These are phyloP conservation scores for Shiraia sp. DNA, from an alignment of 2,329 filamentous ascomycete genomes.

Conservation along the genomic window DNA sequence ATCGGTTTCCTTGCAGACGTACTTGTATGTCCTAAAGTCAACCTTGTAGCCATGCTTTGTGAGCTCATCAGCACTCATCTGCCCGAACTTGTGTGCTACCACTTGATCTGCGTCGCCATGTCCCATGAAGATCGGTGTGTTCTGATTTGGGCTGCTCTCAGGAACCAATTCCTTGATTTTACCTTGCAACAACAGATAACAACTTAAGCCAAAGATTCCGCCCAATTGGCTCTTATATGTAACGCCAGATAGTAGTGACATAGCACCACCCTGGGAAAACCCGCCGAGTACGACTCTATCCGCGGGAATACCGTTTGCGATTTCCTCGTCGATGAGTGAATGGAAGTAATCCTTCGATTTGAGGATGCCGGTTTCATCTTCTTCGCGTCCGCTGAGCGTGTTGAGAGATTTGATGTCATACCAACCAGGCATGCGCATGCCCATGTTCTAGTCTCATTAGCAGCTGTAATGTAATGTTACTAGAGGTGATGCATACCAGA, in stretches of 20 bases:
- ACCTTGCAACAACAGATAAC: constrained; percentile 73
- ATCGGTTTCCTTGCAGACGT: constrained; percentile 32
- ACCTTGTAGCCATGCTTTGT: constrained; percentile 73
- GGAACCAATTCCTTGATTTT: constrained; percentile 59
- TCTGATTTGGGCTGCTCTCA: constrained; percentile 62
- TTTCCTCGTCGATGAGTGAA: constrained; percentile 76
- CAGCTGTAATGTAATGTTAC: neutral
- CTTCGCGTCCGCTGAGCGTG: constrained; percentile 50
- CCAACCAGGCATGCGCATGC: constrained; percentile 84
- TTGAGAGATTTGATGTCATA: constrained; percentile 69
- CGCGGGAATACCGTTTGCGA: constrained; percentile 77
- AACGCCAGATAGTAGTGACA: constrained; percentile 79
- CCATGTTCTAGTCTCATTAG: constrained; percentile 62
- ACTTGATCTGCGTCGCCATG: constrained; percentile 81
- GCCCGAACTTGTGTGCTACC: constrained; percentile 70
- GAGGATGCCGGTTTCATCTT: constrained; percentile 76
- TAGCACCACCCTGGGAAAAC: constrained; percentile 85
- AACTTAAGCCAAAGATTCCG: constrained; percentile 85
- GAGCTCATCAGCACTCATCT: constrained; percentile 67
- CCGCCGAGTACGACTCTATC: constrained; percentile 84
- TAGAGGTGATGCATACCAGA: constrained; percentile 57
- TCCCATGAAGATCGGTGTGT: constrained; percentile 85
- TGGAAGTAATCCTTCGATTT: constrained; percentile 76
- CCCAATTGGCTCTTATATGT: constrained; percentile 75
- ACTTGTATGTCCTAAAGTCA: constrained; percentile 76